Percentiles rank a stretch among this genome's conserved stretches.
These are phyloP conservation scores for Arxiozyma slooffiae DNA, from an alignment of 1,139 yeast genomes.

Conservation along the genomic window DNA sequence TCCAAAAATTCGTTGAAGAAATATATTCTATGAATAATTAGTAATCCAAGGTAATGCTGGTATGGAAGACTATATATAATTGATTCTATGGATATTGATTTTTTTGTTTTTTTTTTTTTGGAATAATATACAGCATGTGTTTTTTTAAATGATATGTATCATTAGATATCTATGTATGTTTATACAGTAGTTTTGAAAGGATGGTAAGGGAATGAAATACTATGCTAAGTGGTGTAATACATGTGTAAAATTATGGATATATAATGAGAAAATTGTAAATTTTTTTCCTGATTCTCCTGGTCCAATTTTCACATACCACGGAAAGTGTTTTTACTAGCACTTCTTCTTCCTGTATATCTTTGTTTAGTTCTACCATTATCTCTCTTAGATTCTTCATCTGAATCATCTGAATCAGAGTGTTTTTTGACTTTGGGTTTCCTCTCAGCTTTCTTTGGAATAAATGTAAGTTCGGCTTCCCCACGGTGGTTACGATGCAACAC, in stretches of 20 bases:
- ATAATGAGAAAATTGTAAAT: neutral
- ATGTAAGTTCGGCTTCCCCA: slow-evolving; percentile 87
- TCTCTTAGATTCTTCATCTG: slow-evolving; percentile 36
- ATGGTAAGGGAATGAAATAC: neutral
- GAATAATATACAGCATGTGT: neutral
- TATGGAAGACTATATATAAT: neutral
- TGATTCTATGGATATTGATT: too few species aligned
- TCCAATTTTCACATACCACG: slow-evolving; percentile 56
- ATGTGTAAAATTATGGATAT: neutral
- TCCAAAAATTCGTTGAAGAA: neutral
- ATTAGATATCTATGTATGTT: neutral
- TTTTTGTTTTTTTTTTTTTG: too few species aligned
- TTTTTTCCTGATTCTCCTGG: neutral
- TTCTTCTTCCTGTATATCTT: slow-evolving; percentile 73
- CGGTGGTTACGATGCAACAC: slow-evolving; percentile 66
- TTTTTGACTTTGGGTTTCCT: slow-evolving; percentile 29
- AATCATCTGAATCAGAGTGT: slow-evolving; percentile 31
- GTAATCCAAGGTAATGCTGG: neutral
- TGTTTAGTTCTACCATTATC: slow-evolving; percentile 64
- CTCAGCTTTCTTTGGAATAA: slow-evolving; percentile 45
- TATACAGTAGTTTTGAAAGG: too few species aligned
- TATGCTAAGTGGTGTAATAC: neutral
- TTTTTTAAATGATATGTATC: neutral
- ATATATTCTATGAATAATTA: too few species aligned
- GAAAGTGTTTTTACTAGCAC: slow-evolving; percentile 82